These are phyloP conservation scores for Chlorella ohadii DNA, from an alignment of 139 green algal species.

Conservation along the genomic window DNA sequence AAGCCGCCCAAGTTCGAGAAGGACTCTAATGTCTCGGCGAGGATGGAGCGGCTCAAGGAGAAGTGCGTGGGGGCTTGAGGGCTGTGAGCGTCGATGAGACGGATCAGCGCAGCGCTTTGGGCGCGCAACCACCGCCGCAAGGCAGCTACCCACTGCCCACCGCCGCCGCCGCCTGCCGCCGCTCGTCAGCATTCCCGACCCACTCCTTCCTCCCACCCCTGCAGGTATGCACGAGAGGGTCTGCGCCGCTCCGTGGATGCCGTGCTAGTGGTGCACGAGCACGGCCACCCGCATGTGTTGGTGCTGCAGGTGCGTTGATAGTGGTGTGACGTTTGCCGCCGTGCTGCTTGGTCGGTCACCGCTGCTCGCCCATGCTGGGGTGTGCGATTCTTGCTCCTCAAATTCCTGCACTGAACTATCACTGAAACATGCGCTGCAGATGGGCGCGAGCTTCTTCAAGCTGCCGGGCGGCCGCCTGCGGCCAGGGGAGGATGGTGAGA, in stretches of 20 bases:
- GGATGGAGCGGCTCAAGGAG: conserved; percentile 75
- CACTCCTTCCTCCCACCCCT: background rate
- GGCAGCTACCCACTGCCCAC: background rate
- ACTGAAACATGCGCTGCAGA: conserved; percentile 51
- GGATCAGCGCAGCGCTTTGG: background rate
- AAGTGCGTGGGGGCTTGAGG: conserved; percentile 65
- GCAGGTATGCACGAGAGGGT: conserved; percentile 89
- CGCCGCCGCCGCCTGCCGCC: background rate
- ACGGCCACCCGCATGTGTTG: conserved; percentile 94
- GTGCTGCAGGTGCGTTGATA: conserved; percentile 92
- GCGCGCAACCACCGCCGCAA: background rate
- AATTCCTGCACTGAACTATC: too few relatives aligned
- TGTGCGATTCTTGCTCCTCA: too few relatives aligned
- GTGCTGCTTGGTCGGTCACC: too few relatives aligned
- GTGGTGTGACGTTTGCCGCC: conserved; percentile 67
- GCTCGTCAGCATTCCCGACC: too few relatives aligned
- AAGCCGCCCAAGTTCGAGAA: conserved; percentile 87
- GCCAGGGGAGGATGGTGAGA: conserved; percentile 89
- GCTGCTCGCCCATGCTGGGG: too few relatives aligned
- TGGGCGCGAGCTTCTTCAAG: conserved; percentile 81
- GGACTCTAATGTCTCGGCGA: conserved; percentile 66
- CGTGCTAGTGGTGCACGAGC: conserved; percentile 90
- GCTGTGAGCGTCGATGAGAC: too few relatives aligned
- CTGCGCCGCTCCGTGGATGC: conserved; percentile 86
- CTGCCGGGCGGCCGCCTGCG: conserved; percentile 91